Percentiles rank a stretch among this genome's conserved stretches.
Conservation (phyloP, 148 eudicot genomes). For the Rhododendron vialii region DNA sequence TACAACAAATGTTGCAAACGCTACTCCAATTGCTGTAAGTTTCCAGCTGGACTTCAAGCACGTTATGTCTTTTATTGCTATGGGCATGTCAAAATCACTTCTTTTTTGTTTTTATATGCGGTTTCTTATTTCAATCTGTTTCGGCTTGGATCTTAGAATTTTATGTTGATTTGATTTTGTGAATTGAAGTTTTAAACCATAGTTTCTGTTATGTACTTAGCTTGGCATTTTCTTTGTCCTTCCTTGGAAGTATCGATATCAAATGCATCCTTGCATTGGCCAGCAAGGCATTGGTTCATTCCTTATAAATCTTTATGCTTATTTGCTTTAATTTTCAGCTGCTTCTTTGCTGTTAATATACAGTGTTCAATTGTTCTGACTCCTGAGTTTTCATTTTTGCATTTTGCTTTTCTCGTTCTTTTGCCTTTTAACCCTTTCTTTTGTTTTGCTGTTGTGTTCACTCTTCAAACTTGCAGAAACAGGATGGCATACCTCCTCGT, state of each 20-base stretch:
- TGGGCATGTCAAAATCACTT: not conserved
- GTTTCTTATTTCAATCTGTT: not conserved
- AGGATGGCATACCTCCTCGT: slow-evolving; percentile 90
- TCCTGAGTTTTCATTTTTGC: not conserved
- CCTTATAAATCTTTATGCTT: not conserved
- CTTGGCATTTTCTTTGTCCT: not conserved
- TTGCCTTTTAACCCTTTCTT: not conserved
- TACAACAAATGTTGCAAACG: slow-evolving; percentile 22
- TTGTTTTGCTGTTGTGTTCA: slow-evolving; percentile 4
- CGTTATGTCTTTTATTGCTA: not conserved
- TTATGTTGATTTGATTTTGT: not conserved
- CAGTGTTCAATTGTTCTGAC: not conserved
- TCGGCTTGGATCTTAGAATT: not conserved
- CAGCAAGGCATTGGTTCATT: not conserved
- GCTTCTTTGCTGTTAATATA: not conserved
- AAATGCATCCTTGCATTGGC: not conserved
- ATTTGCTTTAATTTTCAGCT: not conserved
- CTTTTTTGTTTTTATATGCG: not conserved
- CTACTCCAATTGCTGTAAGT: slow-evolving; percentile 30
- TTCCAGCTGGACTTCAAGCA: slow-evolving; percentile 1
- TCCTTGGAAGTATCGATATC: not conserved
- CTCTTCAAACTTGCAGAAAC: slow-evolving; percentile 53
- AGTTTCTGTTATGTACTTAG: not conserved
- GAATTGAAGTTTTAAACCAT: not conserved
- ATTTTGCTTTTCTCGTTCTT: not conserved